Evolutionary conservation across 116 monocot genomes (phyloP).

Genomic region (Trichopus zeylanicus): DNA sequence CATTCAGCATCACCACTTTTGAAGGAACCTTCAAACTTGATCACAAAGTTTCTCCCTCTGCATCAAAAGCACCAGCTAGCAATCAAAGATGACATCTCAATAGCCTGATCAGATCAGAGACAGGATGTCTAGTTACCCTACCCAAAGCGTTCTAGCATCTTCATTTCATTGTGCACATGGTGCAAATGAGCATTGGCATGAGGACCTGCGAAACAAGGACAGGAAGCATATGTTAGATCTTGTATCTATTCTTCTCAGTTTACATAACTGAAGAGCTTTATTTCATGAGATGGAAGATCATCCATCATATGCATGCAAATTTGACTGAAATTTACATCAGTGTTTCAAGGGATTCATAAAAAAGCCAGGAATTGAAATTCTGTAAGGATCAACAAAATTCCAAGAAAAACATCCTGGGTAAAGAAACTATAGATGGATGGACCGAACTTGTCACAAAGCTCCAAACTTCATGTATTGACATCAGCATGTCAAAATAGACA

Average conservation of each 20-base stretch:
- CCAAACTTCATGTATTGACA: too few species aligned
- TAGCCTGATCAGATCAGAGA: not conserved
- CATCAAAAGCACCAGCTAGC: not conserved
- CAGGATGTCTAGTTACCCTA: conserved; percentile 19
- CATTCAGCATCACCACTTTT: conserved; percentile 61
- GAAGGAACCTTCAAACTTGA: conserved; percentile 81
- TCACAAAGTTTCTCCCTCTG: conserved; percentile 80
- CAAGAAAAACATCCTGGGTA: too few species aligned
- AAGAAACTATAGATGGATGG: too few species aligned
- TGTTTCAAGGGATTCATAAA: too few species aligned
- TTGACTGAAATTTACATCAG: too few species aligned
- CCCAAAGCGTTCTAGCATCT: conserved; percentile 96
- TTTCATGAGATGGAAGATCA: too few species aligned
- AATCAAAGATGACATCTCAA: not conserved
- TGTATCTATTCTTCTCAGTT: not conserved
- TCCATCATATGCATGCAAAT: too few species aligned
- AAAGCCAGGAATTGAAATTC: too few species aligned
- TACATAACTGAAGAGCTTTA: not conserved
- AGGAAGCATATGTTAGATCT: not conserved
- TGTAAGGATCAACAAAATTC: too few species aligned
- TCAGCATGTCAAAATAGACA: too few species aligned
- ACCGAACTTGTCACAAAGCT: too few species aligned
- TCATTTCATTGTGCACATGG: conserved; percentile 82
- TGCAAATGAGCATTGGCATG: conserved; percentile 78
- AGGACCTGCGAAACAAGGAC: conserved; percentile 44